A percentile compares a stretch with the other conserved stretches of the same genome.
Evolutionary conservation across 1,139 yeast genomes (phyloP).

Genomic region (Hansenula lynferdii): DNA sequence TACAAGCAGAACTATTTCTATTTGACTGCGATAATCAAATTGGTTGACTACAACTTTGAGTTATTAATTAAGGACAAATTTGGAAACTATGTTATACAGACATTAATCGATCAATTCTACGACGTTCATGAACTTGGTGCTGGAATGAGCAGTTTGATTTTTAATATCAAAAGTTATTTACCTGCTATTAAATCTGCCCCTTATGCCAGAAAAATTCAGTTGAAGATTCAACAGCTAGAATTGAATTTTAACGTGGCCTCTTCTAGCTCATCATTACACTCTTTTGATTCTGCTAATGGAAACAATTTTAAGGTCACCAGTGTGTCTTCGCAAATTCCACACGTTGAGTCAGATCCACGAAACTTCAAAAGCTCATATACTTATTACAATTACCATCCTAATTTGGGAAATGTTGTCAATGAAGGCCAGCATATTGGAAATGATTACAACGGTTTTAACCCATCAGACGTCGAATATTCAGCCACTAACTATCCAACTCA

Average conservation of each 20-base stretch:
- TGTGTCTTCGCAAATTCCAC: too few relatives aligned
- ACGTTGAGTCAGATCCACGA: neutral
- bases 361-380: neutral
- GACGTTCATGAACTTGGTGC: constrained; percentile 18
- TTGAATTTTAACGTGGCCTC: constrained; percentile 9
- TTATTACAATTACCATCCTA: neutral
- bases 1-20: constrained; percentile 17
- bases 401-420: too few relatives aligned
- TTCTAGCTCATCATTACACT: neutral
- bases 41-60: constrained; percentile 41
- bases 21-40: constrained; percentile 21
- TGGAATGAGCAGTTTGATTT: constrained; percentile 16
- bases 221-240: constrained; percentile 26
- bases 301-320: neutral
- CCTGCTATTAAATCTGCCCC: constrained; percentile 37
- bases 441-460: too few relatives aligned
- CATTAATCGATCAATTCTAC: constrained; percentile 47
- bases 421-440: neutral
- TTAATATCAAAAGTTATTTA: constrained; percentile 27
- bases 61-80: constrained; percentile 49
- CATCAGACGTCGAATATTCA: too few relatives aligned
- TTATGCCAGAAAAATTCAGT: constrained; percentile 35
- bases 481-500: too few relatives aligned
- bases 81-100: constrained; percentile 88
- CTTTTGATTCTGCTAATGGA: neutral